These are phyloP conservation scores for Mucor velutinosus DNA, from an alignment of 371 early-diverging fungal species.

Conservation along the genomic window DNA sequence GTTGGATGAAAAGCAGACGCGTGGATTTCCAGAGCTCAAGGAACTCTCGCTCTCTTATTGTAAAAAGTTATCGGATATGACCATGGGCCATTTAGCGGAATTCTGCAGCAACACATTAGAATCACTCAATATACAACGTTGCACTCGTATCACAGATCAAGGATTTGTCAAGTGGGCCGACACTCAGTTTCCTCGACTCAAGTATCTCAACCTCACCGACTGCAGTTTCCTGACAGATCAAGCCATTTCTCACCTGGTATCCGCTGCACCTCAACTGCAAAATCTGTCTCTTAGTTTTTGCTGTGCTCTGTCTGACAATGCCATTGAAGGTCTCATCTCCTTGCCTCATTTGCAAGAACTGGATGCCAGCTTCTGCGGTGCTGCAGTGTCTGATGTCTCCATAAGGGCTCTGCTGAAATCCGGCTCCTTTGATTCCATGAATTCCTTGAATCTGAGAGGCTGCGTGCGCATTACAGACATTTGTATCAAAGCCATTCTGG, in stretches of 20 bases:
- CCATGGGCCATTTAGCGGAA: constrained; percentile 52
- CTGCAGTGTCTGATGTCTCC: constrained; percentile 72
- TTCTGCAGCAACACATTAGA: constrained; percentile 39
- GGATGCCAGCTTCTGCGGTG: constrained; percentile 77
- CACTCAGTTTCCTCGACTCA: constrained; percentile 41
- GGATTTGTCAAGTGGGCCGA: constrained; percentile 64
- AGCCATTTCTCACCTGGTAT: constrained; percentile 58
- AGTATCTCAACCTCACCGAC: constrained; percentile 67
- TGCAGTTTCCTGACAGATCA: constrained; percentile 80
- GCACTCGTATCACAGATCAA: constrained; percentile 73
- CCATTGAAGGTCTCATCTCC: constrained; percentile 50
- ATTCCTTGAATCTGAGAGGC: constrained; percentile 38
- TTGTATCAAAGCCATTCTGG: constrained; percentile 46
- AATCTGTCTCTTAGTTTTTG: constrained; percentile 69
- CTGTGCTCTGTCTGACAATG: constrained; percentile 74
- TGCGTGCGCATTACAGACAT: constrained; percentile 69
- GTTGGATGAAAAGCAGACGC: constrained; percentile 26
- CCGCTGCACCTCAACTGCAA: constrained; percentile 58
- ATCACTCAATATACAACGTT: constrained; percentile 73
- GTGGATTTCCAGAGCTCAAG: constrained; percentile 36
- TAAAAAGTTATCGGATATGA: constrained; percentile 70
- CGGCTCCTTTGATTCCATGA: background rate
- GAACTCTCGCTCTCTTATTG: constrained; percentile 69
- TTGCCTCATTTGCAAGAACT: constrained; percentile 54
- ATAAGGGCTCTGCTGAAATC: constrained; percentile 41